These are phyloP conservation scores for Epichloe amarillans DNA, from an alignment of 2,329 filamentous ascomycete genomes.

Conservation along the genomic window DNA sequence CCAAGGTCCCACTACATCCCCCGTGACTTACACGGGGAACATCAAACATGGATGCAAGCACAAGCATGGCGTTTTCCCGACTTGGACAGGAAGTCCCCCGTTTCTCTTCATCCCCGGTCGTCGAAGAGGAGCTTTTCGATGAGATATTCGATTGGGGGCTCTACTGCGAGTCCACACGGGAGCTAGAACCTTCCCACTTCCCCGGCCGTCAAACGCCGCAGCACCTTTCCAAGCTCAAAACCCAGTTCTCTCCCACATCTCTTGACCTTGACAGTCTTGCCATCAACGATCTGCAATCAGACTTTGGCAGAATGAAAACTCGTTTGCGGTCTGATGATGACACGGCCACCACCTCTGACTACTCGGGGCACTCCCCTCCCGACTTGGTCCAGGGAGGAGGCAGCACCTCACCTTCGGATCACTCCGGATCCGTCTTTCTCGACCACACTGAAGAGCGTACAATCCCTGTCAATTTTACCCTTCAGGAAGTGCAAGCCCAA, in stretches of 20 bases:
- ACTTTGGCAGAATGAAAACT: conserved; percentile 22
- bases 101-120: conserved; percentile 21
- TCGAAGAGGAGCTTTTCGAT: conserved; percentile 22
- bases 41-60: conserved; percentile 24
- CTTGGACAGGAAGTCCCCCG: conserved; percentile 24
- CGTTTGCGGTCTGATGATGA: conserved; percentile 21
- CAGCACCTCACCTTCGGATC: conserved; percentile 27
- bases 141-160: conserved; percentile 25
- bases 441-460: conserved; percentile 18
- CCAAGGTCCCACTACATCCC: conserved; percentile 28
- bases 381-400: conserved; percentile 24
- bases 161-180: conserved; percentile 20
- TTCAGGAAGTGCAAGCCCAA: conserved; percentile 22
- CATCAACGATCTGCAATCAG: conserved; percentile 17
- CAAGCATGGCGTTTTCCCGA: conserved; percentile 20
- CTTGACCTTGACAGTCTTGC: conserved; percentile 17
- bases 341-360: conserved; percentile 20
- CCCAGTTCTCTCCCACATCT: conserved; percentile 19
- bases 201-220: conserved; percentile 16
- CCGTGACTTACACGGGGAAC: conserved; percentile 27
- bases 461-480: conserved; percentile 17
- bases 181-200: conserved; percentile 18
- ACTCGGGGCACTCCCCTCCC: conserved; percentile 25
- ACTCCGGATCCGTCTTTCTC: conserved; percentile 22
- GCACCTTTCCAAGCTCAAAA: conserved; percentile 21